These are phyloP conservation scores for Podospora tetraspora DNA, from an alignment of 495 filamentous ascomycete species.

Conservation along the genomic window DNA sequence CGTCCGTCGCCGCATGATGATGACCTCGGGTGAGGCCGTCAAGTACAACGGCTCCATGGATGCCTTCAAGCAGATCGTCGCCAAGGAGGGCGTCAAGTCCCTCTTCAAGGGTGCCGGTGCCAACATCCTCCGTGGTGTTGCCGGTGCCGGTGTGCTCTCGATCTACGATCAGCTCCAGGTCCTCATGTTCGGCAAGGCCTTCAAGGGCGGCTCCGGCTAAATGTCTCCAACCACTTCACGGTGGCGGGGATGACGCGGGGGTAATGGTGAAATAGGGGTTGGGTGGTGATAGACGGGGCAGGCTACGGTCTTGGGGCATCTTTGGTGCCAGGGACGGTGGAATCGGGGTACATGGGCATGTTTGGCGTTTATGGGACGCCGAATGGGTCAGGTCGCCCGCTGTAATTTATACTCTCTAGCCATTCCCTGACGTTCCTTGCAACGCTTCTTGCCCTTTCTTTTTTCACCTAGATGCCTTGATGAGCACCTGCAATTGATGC, in stretches of 20 bases:
- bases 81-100: constrained; percentile 92
- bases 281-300: constrained; percentile 22
- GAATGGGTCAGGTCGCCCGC: constrained; percentile 36
- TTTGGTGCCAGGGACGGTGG: constrained; percentile 22
- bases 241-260: constrained; percentile 26
- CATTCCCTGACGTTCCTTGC: constrained; percentile 53
- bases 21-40: constrained; percentile 95
- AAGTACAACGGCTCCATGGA: constrained; percentile 96
- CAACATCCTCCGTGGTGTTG: constrained; percentile 99
- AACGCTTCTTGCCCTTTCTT: constrained; percentile 34
- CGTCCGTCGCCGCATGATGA: constrained; percentile 99
- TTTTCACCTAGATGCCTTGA: constrained; percentile 42
- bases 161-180: constrained; percentile 99
- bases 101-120: constrained; percentile 99
- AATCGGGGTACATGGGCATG: constrained; percentile 30
- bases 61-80: constrained; percentile 91
- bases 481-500: constrained; percentile 23
- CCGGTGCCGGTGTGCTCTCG: constrained; percentile 99
- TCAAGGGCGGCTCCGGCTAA: constrained; percentile 88
- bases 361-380: constrained; percentile 33
- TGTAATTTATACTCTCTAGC: constrained; percentile 58
- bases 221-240: constrained; percentile 31
- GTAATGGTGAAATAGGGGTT: constrained; percentile 23
- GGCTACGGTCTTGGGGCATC: constrained; percentile 21
- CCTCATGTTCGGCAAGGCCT: constrained; percentile 98